phyloP scores from a whole-genome alignment of 352 stramenopile genomes.

The Phytophthora tentaculata region DNA sequence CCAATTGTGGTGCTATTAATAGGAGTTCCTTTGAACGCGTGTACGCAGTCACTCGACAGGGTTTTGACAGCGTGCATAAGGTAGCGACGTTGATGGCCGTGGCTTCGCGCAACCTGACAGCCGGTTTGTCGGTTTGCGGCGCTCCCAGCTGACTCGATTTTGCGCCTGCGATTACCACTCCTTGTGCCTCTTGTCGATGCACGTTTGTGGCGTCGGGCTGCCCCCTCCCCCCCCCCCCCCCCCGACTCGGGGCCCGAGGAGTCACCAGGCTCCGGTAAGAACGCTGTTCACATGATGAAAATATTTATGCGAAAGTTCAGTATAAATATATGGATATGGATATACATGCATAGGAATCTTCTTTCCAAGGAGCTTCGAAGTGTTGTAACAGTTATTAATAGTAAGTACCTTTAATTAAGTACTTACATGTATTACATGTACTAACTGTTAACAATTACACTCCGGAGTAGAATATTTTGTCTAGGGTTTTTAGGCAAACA shows the following conservation, averaged over 20 bases:
- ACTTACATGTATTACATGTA: too few relatives aligned
- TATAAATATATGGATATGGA: too few relatives aligned
- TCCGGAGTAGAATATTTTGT: too few relatives aligned
- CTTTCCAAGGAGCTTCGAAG: too few relatives aligned
- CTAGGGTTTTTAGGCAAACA: too few relatives aligned
- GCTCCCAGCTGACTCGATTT: conserved; percentile 30
- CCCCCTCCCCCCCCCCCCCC: too few relatives aligned
- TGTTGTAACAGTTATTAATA: too few relatives aligned
- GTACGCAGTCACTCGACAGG: not conserved
- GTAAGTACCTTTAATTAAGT: too few relatives aligned
- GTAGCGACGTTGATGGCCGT: conserved; percentile 18
- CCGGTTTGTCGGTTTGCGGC: conserved; percentile 18
- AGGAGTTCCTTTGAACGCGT: not conserved
- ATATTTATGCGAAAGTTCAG: not conserved
- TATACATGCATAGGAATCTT: too few relatives aligned
- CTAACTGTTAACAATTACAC: too few relatives aligned
- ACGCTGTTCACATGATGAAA: not conserved
- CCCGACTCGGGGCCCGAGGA: too few relatives aligned
- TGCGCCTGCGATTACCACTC: conserved; percentile 18
- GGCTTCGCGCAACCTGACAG: conserved; percentile 21
- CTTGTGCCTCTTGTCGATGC: conserved; percentile 16
- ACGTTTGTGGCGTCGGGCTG: conserved; percentile 23
- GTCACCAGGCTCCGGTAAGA: conserved; percentile 1
- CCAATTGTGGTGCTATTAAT: not conserved
- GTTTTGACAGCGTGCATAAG: conserved; percentile 19